phyloP scores from a whole-genome alignment of 2,329 filamentous ascomycete genomes.

The Xylariales sp. region DNA sequence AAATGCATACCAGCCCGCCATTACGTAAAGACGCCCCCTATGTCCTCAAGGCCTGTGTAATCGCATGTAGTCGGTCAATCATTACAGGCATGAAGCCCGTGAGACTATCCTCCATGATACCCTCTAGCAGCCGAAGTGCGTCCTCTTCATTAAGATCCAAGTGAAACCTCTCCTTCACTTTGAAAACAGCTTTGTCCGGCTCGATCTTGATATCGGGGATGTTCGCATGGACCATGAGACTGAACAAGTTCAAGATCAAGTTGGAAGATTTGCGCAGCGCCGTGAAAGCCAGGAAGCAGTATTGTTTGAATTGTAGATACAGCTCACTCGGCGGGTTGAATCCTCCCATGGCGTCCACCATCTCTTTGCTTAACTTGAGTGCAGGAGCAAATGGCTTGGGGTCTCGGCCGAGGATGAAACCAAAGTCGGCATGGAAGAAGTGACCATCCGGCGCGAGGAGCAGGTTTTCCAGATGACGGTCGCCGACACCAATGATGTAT shows the following conservation, averaged over 20 bases:
- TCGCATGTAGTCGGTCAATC: slow-evolving; percentile 90
- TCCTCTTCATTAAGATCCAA: slow-evolving; percentile 89
- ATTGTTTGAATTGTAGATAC: slow-evolving; percentile 87
- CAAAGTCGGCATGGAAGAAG: slow-evolving; percentile 98
- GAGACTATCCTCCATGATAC: slow-evolving; percentile 84
- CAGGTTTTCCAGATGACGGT: slow-evolving; percentile 92
- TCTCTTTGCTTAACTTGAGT: slow-evolving; percentile 96
- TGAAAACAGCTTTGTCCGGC: slow-evolving; percentile 88
- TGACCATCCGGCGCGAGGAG: slow-evolving; percentile 84
- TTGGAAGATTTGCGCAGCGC: slow-evolving; percentile 86
- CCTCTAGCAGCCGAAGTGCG: slow-evolving; percentile 80
- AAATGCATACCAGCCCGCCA: no score
- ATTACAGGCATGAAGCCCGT: slow-evolving; percentile 88
- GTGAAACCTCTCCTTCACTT: slow-evolving; percentile 92
- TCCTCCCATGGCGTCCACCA: slow-evolving; percentile 98
- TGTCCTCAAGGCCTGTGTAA: slow-evolving; percentile 87
- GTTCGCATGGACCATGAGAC: slow-evolving; percentile 94
- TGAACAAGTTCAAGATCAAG: slow-evolving; percentile 90
- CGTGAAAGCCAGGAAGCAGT: slow-evolving; percentile 92
- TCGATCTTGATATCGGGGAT: slow-evolving; percentile 93
- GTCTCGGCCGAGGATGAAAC: slow-evolving; percentile 94
- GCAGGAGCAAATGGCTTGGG: slow-evolving; percentile 95
- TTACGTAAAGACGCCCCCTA: no score
- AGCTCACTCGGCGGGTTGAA: slow-evolving; percentile 61
- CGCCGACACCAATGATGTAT: slow-evolving; percentile 92